A percentile compares a stretch with the other conserved stretches of the same genome.
phyloP scores from a whole-genome alignment of 441 rosid genomes.

The Populus hybrid region DNA sequence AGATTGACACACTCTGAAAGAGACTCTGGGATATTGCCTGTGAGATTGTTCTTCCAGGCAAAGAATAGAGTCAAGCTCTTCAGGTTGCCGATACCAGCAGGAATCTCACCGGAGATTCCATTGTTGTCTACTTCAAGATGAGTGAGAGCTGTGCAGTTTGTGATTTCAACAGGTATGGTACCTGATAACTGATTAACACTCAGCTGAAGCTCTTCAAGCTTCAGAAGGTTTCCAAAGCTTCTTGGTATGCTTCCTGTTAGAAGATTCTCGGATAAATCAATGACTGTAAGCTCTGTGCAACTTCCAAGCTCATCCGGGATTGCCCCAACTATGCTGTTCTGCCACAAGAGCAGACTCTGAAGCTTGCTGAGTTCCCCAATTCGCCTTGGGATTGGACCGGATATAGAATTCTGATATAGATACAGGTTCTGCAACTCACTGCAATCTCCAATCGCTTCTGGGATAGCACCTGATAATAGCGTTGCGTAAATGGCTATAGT shows the following conservation, averaged over 20 bases:
- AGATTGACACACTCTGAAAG: slow-evolving; percentile 66
- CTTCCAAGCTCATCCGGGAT: slow-evolving; percentile 67
- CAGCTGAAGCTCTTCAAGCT: slow-evolving; percentile 82
- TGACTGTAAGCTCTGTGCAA: slow-evolving; percentile 58
- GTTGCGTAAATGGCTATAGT: slow-evolving; percentile 76
- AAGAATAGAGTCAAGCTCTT: slow-evolving; percentile 68
- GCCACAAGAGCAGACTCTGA: slow-evolving; percentile 74
- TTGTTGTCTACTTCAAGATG: slow-evolving; percentile 85
- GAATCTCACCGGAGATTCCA: slow-evolving; percentile 71
- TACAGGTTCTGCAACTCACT: slow-evolving; percentile 73
- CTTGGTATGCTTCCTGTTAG: slow-evolving; percentile 72
- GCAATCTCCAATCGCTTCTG: slow-evolving; percentile 81
- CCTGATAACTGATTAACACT: slow-evolving; percentile 85
- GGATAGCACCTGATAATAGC: slow-evolving; percentile 68
- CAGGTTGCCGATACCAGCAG: slow-evolving; percentile 52
- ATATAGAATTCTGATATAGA: slow-evolving; percentile 80
- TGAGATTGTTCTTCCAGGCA: slow-evolving; percentile 84
- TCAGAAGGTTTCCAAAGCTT: slow-evolving; percentile 62
- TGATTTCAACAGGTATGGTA: slow-evolving; percentile 60
- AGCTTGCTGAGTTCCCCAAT: slow-evolving; percentile 72
- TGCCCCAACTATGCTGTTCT: slow-evolving; percentile 74
- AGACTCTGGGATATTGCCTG: slow-evolving; percentile 69
- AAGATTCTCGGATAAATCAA: slow-evolving; percentile 81
- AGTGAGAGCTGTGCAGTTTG: slow-evolving; percentile 57
- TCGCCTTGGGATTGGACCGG: slow-evolving; percentile 62